A percentile compares a stretch with the other conserved stretches of the same genome.
phyloP scores from a whole-genome alignment of 352 stramenopile genomes.

The Globisporangium nunn region DNA sequence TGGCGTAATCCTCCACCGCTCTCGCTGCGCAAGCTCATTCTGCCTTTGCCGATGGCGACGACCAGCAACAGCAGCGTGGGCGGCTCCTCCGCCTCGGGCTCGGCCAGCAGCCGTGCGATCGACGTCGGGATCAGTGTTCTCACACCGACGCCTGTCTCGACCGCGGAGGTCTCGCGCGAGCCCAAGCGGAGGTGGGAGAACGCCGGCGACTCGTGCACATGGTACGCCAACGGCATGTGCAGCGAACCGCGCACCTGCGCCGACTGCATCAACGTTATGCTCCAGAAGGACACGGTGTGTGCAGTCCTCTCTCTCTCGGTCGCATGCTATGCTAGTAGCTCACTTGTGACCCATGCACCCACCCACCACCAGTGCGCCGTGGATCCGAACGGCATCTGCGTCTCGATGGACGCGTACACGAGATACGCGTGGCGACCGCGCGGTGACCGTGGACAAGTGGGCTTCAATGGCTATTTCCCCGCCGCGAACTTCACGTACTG shows the following conservation, averaged over 20 bases:
- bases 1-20: too few relatives aligned
- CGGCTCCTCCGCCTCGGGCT: background rate
- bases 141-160: background rate
- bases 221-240: slow-evolving; percentile 7
- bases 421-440: slow-evolving; percentile 1
- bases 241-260: slow-evolving; percentile 10
- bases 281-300: slow-evolving; percentile 4
- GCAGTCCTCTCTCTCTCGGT: background rate
- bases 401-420: slow-evolving; percentile 6
- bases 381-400: slow-evolving; percentile 12
- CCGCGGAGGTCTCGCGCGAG: background rate
- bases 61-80: background rate
- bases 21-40: background rate
- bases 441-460: background rate
- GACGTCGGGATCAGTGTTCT: background rate
- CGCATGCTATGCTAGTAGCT: too few relatives aligned
- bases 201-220: slow-evolving; percentile 9
- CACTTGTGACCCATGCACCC: background rate
- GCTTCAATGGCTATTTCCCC: slow-evolving; percentile 11
- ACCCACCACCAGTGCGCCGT: slow-evolving; percentile 4
- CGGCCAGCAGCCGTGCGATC: background rate
- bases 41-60: background rate
- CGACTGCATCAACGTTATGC: slow-evolving; percentile 12
- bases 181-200: background rate
- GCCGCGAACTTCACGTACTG: slow-evolving; percentile 16